Percentiles rank a stretch among this genome's conserved stretches.
Conservation (phyloP, 1,284 basidiomycete species). For the Schizophyllum commune region DNA sequence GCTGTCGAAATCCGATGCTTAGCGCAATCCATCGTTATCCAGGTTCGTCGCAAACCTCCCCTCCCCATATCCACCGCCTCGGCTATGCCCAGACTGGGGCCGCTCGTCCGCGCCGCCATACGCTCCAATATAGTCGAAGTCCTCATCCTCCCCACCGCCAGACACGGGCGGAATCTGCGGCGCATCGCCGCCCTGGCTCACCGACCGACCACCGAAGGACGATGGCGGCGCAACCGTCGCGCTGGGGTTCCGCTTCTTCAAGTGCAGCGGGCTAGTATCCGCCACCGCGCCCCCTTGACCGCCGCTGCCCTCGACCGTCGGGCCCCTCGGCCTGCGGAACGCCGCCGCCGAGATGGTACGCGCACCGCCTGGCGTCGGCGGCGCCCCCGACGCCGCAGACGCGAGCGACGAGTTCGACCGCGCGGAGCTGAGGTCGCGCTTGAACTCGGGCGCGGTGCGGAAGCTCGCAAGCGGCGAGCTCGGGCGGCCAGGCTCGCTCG, state of each 20-base stretch:
- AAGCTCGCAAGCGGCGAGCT: constrained; percentile 1
- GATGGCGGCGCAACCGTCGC: neutral
- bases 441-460: constrained; percentile 6
- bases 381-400: neutral
- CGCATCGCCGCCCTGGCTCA: constrained; percentile 17
- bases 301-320: constrained; percentile 26
- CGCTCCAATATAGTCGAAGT: constrained; percentile 50
- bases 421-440: neutral
- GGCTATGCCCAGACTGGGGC: constrained; percentile 16
- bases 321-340: constrained; percentile 45
- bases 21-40: constrained; percentile 17
- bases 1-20: neutral
- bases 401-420: neutral
- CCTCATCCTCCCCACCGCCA: constrained; percentile 31
- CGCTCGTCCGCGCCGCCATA: constrained; percentile 31
- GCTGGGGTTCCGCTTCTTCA: constrained; percentile 11
- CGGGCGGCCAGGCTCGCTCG: neutral
- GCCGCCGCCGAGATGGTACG: constrained; percentile 70
- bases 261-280: constrained; percentile 12
- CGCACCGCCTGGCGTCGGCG: constrained; percentile 21
- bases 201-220: constrained; percentile 7
- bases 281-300: constrained; percentile 13
- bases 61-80: constrained; percentile 24
- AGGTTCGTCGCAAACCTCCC: constrained; percentile 34
- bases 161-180: constrained; percentile 17